These are phyloP conservation scores for Rhododendron ferrugineum DNA, from an alignment of 148 eudicot genomes.

Conservation along the genomic window DNA sequence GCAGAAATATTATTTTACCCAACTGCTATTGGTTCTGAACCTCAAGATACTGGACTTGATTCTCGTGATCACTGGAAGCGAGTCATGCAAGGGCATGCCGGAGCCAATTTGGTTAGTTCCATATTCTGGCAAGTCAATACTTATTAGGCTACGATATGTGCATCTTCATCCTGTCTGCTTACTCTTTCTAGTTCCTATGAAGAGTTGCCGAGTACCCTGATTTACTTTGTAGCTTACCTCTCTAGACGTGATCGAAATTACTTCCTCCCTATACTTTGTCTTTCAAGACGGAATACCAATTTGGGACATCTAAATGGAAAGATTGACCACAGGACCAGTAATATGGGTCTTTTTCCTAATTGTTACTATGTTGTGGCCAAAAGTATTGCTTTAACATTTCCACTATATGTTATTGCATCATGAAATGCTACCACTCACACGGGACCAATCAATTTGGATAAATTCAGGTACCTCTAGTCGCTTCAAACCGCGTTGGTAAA, in stretches of 20 bases:
- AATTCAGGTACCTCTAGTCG: slow-evolving; percentile 89
- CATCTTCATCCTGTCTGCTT: slow-evolving; percentile 1
- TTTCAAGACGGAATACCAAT: background rate
- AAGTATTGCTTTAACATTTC: background rate
- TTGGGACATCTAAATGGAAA: background rate
- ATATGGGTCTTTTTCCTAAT: background rate
- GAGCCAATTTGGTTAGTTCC: slow-evolving; percentile 76
- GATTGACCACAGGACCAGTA: background rate
- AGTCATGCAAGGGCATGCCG: slow-evolving; percentile 99
- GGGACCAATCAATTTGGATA: slow-evolving; percentile 6
- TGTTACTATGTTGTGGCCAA: background rate
- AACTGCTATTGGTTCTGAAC: slow-evolving; percentile 96
- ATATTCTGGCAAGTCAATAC: background rate
- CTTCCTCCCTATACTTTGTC: background rate
- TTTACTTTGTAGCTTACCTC: background rate
- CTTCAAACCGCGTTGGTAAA: slow-evolving; percentile 92
- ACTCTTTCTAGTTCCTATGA: background rate
- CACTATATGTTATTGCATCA: background rate
- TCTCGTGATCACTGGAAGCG: slow-evolving; percentile 96
- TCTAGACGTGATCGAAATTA: background rate
- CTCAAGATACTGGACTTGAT: slow-evolving; percentile 92
- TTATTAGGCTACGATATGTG: background rate
- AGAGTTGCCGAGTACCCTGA: background rate
- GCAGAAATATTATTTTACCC: slow-evolving; percentile 96
- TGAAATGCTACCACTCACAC: slow-evolving; percentile 2